Evolutionary conservation across 83 land plant genomes (phyloP).

Genomic region (Picea abies): DNA sequence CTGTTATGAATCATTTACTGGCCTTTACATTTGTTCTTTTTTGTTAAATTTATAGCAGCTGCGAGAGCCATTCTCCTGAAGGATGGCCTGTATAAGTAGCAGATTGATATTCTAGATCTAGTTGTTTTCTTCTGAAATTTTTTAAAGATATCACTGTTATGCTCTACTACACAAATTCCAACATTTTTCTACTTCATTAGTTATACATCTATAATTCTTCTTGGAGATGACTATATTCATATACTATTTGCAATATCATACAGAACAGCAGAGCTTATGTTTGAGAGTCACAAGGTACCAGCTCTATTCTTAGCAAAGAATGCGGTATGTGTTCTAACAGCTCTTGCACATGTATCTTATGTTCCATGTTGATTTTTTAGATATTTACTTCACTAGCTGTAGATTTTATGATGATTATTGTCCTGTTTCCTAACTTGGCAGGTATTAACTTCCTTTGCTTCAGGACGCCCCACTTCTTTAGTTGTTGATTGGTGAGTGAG

Average conservation of each 20-base stretch:
- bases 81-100: no score
- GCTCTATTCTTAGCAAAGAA: constrained; percentile 95
- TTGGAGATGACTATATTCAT: constrained; percentile 2
- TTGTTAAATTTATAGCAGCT: no score
- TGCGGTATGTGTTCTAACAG: constrained; percentile 63
- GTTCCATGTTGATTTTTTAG: background rate
- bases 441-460: constrained; percentile 96
- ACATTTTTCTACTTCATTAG: no score
- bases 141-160: no score
- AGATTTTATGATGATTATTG: constrained; percentile 2
- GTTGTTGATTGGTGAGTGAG: constrained; percentile 85
- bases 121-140: no score
- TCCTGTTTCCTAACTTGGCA: constrained; percentile 26
- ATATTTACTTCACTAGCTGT: background rate
- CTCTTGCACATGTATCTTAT: background rate
- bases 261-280: constrained; percentile 98
- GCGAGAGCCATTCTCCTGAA: no score
- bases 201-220: background rate
- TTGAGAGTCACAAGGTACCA: constrained; percentile 93
- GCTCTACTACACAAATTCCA: no score
- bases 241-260: background rate
- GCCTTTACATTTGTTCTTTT: background rate
- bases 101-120: no score
- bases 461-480: constrained; percentile 90
- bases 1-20: background rate